phyloP scores from a whole-genome alignment of 177 flowering plant genomes.

The Vitis hybrid region DNA sequence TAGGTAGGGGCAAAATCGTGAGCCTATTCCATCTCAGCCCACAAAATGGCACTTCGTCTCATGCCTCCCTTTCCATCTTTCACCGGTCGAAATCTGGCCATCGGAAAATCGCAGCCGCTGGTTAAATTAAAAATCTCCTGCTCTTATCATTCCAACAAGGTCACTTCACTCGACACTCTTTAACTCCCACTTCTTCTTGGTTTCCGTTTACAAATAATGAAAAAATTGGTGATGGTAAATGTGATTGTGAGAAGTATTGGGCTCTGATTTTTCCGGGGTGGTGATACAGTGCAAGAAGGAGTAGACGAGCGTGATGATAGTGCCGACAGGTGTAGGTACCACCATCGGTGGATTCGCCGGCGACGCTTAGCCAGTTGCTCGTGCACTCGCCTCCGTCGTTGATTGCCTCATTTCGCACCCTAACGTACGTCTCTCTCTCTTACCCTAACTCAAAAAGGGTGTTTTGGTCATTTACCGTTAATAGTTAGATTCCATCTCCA shows the following conservation, averaged over 20 bases:
- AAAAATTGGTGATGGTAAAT: no score
- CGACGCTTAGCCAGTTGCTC: slow-evolving; percentile 85
- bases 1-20: no score
- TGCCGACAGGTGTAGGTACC: slow-evolving; percentile 89
- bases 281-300: slow-evolving; percentile 29
- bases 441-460: background rate
- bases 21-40: background rate
- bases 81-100: background rate
- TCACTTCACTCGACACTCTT: no score
- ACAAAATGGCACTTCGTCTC: slow-evolving; percentile 11
- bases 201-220: no score
- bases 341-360: slow-evolving; percentile 91
- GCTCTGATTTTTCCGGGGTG: no score
- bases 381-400: slow-evolving; percentile 76
- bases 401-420: slow-evolving; percentile 93
- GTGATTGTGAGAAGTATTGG: no score
- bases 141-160: no score
- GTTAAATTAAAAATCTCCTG: no score
- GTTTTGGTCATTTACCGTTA: background rate
- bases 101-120: slow-evolving; percentile 2
- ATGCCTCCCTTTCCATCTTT: slow-evolving; percentile 21
- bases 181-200: no score
- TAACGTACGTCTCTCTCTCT: slow-evolving; percentile 41
- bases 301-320: slow-evolving; percentile 85
- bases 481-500: no score